Base-by-base conservation (phyloP, 1,139 yeast species). In the Suzukiozyma palmioleophila region DNA sequence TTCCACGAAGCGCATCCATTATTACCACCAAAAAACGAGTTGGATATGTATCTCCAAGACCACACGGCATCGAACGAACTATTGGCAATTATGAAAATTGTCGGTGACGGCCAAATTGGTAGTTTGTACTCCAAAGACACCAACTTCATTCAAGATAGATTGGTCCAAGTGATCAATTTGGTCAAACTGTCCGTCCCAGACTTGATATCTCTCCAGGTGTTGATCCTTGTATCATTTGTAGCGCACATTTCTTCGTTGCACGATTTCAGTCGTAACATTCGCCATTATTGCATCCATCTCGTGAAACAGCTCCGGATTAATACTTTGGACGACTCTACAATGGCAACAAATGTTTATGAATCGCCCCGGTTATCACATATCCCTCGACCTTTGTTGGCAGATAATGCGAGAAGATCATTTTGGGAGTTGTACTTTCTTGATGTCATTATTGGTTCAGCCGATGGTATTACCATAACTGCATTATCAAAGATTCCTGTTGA, bases 371-470 rank as follows among this genome's bases (percentile, higher is more conserved):
- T 52, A 8, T 32, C 39, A 4, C 48, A 45, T 26, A 42, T 56
- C n/a, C 43, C 57, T 2, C 38, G 32, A 11, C 39, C 42, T 1
- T 37, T 46, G 10, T 32, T 63, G 8, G 45, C 53, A 26, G 74
- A 73, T 38, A 54, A 61, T 32, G 68, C 69, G 6, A 57, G 79
- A 40, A 56, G 76, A 41, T 57, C 70, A 4, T 65, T 70, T 42
- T 73, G 78, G 78, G 79, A 74, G 40, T 48, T 71, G 8, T 66
- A 69, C 48, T 73, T 71, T 47, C 59, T 73, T 39, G 79, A 74
- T 50, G 69, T 73, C 8, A 59, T 73, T 29, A 69, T 72, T 42
- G 78, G 77, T 0, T 72, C 77, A 3, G 75, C 79, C 1, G 75
- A 73, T 38, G 79, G 79, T n/a, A 60, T 59, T 39, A 57, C 76